Evolutionary conservation across 352 stramenopile species (phyloP).

Genomic region (Pythium utonaiense): DNA sequence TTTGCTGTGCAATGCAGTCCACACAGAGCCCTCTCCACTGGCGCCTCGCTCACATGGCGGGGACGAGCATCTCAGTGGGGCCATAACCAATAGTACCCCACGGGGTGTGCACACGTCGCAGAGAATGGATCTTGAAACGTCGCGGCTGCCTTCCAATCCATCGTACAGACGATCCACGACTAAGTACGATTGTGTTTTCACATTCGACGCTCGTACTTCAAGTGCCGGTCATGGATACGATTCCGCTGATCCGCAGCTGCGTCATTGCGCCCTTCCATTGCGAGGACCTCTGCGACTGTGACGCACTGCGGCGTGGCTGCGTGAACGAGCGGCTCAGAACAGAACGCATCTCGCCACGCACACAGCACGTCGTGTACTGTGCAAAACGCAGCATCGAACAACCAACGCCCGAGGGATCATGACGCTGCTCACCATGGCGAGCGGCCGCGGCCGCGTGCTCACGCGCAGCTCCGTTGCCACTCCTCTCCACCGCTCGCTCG

Average conservation of each 20-base stretch:
- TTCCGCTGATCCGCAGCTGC: background rate
- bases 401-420: too few relatives aligned
- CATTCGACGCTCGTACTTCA: conserved; percentile 12
- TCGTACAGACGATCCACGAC: background rate
- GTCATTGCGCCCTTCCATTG: background rate
- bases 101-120: conserved; percentile 11
- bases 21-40: background rate
- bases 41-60: background rate
- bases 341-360: background rate
- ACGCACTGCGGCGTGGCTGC: background rate
- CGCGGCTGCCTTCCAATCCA: too few relatives aligned
- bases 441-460: background rate
- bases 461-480: background rate
- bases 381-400: too few relatives aligned
- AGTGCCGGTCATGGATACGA: background rate
- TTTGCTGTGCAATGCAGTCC: too few relatives aligned
- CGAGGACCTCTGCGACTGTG: too few relatives aligned
- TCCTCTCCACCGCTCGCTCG: background rate
- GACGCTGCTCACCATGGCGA: background rate
- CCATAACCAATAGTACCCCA: background rate
- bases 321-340: background rate
- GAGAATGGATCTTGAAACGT: background rate
- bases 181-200: conserved; percentile 18
- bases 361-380: background rate
- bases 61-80: background rate